These are phyloP conservation scores for Cyclostephanos tholiformis DNA, from an alignment of 108 stramenopile genomes.

Conservation along the genomic window DNA sequence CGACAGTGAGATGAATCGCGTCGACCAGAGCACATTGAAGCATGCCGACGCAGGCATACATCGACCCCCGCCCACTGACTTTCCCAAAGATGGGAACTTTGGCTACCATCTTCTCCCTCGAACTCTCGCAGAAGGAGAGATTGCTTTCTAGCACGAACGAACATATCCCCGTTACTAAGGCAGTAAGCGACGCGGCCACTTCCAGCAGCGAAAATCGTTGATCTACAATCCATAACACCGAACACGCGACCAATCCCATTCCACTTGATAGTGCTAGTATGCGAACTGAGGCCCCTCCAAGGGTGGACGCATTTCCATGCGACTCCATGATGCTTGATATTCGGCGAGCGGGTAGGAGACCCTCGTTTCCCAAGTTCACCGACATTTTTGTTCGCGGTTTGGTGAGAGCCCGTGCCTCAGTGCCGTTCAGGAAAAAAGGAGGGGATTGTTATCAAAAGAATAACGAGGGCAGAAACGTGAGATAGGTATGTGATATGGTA, in stretches of 20 bases:
- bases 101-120: constrained; percentile 2
- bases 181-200: constrained; percentile 8
- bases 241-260: constrained; percentile 21
- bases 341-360: constrained; percentile 22
- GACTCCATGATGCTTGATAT: constrained; percentile 16
- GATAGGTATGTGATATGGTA: no score
- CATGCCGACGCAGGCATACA: constrained; percentile 25
- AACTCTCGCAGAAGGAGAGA: background rate
- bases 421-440: no score
- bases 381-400: no score
- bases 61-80: constrained; percentile 19
- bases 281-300: constrained; percentile 14
- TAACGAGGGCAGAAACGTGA: no score
- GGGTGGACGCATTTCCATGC: background rate
- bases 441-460: no score
- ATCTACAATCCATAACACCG: constrained; percentile 17
- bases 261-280: constrained; percentile 29
- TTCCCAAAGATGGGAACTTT: constrained; percentile 6
- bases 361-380: constrained; percentile 8
- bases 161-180: constrained; percentile 14
- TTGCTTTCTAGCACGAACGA: constrained; percentile 35
- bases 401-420: no score
- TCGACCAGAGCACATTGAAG: constrained; percentile 18
- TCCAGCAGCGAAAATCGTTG: constrained; percentile 15
- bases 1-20: constrained; percentile 20